Percentiles rank a stretch among this genome's conserved stretches.
Evolutionary conservation across 2,329 filamentous ascomycete species (phyloP).

Genomic region (Clarireedia monteithiana): DNA sequence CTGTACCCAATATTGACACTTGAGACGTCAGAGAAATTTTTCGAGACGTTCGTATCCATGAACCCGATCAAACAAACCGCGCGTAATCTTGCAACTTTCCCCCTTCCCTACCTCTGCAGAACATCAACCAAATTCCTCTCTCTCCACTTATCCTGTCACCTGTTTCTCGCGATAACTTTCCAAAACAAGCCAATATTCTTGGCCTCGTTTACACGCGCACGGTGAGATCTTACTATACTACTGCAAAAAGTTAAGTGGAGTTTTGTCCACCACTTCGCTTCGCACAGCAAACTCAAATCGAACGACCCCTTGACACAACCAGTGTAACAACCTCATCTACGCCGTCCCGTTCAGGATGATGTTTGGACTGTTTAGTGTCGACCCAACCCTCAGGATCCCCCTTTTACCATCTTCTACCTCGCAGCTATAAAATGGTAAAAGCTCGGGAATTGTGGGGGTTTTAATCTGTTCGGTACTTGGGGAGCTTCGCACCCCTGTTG

Average conservation of each 20-base stretch:
- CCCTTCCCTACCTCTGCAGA: neutral
- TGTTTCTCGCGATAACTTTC: neutral
- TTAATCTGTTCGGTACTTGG: neutral
- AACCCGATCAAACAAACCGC: neutral
- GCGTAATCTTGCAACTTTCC: neutral
- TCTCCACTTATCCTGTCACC: conserved; percentile 8
- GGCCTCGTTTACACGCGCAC: neutral
- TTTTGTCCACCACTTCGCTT: neutral
- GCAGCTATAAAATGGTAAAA: neutral
- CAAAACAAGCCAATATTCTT: neutral
- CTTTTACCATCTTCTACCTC: too few species aligned
- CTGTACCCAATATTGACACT: neutral
- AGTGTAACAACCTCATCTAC: neutral
- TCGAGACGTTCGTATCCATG: neutral
- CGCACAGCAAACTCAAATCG: conserved; percentile 3
- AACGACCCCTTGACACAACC: conserved; percentile 6
- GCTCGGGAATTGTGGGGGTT: neutral
- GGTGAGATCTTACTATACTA: neutral
- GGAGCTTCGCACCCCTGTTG: neutral
- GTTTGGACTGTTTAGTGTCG: neutral
- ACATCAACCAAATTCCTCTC: neutral
- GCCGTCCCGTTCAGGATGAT: neutral
- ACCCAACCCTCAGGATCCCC: too few species aligned
- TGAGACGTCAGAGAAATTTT: conserved; percentile 2
- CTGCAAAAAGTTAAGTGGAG: neutral